Evolutionary conservation across 2,329 filamentous ascomycete genomes (phyloP).

Genomic region (Calonectria hawksworthii): DNA sequence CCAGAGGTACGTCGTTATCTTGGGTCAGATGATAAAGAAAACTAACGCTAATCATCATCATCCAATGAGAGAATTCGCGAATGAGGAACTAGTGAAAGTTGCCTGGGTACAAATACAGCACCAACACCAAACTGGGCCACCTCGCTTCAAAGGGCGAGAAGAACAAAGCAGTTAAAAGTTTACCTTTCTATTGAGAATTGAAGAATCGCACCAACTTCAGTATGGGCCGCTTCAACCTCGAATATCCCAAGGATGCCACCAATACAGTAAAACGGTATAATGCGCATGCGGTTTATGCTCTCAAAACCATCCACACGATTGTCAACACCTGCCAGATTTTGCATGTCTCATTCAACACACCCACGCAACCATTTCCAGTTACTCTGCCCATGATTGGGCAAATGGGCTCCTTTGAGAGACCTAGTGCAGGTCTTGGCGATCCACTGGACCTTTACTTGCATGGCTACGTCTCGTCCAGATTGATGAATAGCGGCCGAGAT

Average conservation of each 20-base stretch:
- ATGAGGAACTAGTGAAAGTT: not conserved
- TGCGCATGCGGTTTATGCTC: conserved; percentile 77
- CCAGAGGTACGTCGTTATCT: not conserved
- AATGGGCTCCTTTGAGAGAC: conserved; percentile 78
- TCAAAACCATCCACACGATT: conserved; percentile 79
- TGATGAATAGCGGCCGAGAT: conserved; percentile 74
- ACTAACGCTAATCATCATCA: not conserved
- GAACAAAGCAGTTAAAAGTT: not conserved
- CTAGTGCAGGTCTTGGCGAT: conserved; percentile 73
- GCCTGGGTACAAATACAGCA: conserved; percentile 2
- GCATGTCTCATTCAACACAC: conserved; percentile 81
- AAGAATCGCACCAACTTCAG: not conserved
- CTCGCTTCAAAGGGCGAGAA: not conserved
- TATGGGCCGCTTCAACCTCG: conserved; percentile 58
- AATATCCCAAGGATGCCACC: conserved; percentile 74
- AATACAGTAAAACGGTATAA: conserved; percentile 79
- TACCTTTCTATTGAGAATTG: not conserved
- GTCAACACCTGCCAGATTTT: conserved; percentile 83
- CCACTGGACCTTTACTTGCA: conserved; percentile 85
- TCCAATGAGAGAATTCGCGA: not conserved
- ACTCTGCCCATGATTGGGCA: conserved; percentile 90
- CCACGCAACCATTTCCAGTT: conserved; percentile 78
- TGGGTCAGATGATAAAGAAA: not conserved
- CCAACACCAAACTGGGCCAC: not conserved
- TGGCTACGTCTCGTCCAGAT: conserved; percentile 83